Evolutionary conservation across 1,139 yeast species (phyloP), one percentile per base, ranked within the genome.

Genomic region (Pichia norvegensis): DNA sequence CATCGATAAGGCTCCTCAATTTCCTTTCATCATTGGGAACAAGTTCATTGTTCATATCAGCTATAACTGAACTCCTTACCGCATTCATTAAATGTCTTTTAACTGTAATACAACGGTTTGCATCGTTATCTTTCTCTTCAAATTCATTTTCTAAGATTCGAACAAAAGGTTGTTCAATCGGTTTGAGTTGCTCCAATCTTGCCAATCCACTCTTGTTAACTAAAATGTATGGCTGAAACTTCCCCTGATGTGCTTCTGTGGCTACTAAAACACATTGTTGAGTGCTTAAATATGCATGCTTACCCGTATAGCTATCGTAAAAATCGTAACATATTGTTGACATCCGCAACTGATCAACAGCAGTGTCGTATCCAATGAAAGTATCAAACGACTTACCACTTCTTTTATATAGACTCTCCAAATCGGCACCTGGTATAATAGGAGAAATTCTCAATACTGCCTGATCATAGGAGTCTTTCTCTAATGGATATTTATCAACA

Each of bases 181-280:
- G 51, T 4, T 48, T 52, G 20, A 56, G 19, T 20, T 54, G 48
- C 38, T 59, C 52, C 21, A 70, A 49, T 42, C 64, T 64, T 3
- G 68, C 63, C 14, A 62, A 51, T 0, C 72, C 78, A 4, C 68
- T 51, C 4, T 65, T 64, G 46, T 64, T 71, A 21, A 73, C 47
- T 38, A 72, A 55, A 10, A 72, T 46, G 45, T 72, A 73, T 2
- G 76, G 75, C n/a, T 58, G 60, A 45, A 45, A 46, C 36, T 61
- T 63, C 4, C 45, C 41, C 5, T 51, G 53, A 1, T 59, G 61
- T 29, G 63, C 57, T 20, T 31, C 27, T n/a, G 48, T 19, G 43
- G 70, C 72, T 5, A 72, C 73, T 5, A 73, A 53, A 16, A 73
- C 69, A 50, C 76, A 71, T 43, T 73, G 73, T 11, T 71, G 68